phyloP scores from a whole-genome alignment of 179 eudicot genomes.

The Corrigiola litoralis region DNA sequence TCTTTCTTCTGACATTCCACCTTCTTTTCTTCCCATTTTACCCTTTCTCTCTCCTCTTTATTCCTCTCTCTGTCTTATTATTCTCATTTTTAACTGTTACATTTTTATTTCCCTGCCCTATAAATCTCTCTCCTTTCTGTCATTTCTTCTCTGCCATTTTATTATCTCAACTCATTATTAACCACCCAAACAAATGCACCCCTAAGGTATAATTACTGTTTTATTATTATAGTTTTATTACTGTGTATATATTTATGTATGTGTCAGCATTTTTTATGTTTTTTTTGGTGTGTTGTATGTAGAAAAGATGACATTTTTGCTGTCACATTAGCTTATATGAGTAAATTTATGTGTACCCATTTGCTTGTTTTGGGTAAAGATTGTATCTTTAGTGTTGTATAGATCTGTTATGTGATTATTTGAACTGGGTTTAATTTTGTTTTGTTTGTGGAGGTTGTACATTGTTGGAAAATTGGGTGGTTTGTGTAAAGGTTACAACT shows the following conservation, averaged over 20 bases:
- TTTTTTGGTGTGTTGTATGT: neutral
- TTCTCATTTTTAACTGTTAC: neutral
- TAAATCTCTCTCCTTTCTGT: constrained; percentile 17
- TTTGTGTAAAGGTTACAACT: constrained; percentile 13
- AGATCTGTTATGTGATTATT: constrained; percentile 18
- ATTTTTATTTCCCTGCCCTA: constrained; percentile 4
- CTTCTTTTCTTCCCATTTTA: constrained; percentile 23
- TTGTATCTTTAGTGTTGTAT: constrained; percentile 9
- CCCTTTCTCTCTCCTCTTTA: constrained; percentile 4
- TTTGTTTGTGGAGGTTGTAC: neutral
- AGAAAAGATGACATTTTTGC: neutral
- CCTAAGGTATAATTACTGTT: neutral
- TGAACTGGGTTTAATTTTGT: constrained; percentile 9
- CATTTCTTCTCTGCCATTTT: constrained; percentile 5
- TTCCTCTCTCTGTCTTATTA: neutral
- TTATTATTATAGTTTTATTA: neutral
- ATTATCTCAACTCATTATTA: neutral
- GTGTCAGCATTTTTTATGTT: neutral
- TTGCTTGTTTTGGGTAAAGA: constrained; percentile 11
- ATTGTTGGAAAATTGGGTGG: neutral
- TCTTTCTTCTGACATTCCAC: constrained; percentile 67
- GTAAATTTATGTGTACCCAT: constrained; percentile 9
- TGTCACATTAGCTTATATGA: neutral
- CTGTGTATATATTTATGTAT: too few relatives aligned
- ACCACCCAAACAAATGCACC: constrained; percentile 9